Conservation (phyloP, 2,329 filamentous ascomycete genomes). For the Trichoderma gracile region DNA sequence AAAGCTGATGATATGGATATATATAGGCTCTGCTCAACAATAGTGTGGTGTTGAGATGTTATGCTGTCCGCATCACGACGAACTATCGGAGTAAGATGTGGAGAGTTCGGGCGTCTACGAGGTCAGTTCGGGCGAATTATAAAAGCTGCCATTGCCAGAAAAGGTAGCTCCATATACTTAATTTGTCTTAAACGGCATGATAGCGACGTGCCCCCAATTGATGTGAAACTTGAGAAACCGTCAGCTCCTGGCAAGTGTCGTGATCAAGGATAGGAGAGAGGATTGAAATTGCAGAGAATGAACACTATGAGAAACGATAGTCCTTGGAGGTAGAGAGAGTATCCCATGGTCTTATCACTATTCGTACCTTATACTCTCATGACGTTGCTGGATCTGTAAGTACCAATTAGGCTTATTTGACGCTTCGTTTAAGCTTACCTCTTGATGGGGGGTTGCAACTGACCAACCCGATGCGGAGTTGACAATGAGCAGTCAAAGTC, state of each 20-base stretch:
- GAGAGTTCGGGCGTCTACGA: not conserved
- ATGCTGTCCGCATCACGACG: not conserved
- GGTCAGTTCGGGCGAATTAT: not conserved
- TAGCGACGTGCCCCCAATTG: not conserved
- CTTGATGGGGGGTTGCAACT: not conserved
- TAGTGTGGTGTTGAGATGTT: not conserved
- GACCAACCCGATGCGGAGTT: slow-evolving; percentile 5
- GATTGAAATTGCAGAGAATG: not conserved
- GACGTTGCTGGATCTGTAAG: not conserved
- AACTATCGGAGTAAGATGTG: not conserved
- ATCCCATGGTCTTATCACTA: too few relatives aligned
- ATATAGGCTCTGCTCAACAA: not conserved
- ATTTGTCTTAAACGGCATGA: not conserved
- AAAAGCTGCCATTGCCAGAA: not conserved
- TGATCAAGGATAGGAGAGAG: not conserved
- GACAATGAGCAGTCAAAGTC: not conserved
- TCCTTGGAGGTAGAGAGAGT: too few relatives aligned
- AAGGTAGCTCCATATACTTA: not conserved
- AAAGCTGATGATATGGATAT: not conserved
- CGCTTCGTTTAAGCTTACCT: not conserved
- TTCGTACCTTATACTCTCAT: not conserved
- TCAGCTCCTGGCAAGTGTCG: not conserved
- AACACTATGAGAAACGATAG: not conserved
- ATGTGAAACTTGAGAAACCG: not conserved
- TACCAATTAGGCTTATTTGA: not conserved